Evolutionary conservation across 768 basidiomycete genomes (phyloP), one percentile per base, ranked within the genome.

Genomic region (Rhizopogon vesiculosus): DNA sequence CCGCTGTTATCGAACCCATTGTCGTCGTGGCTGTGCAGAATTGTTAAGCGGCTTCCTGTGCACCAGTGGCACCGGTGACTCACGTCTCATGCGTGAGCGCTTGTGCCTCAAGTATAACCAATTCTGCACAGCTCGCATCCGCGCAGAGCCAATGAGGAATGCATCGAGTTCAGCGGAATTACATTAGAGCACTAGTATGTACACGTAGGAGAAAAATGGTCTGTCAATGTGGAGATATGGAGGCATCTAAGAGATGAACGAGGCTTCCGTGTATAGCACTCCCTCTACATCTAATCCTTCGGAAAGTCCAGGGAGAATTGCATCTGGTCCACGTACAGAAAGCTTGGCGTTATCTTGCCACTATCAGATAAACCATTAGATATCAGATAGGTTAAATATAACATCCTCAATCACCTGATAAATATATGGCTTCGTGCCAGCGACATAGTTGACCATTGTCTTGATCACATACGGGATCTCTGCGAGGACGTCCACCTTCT

Each of bases 381-480:
- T 16, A 56, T 45, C 41, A 42, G 1, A 39, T 1, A 44, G 1
- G 52, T 42, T 49, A 41, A 25, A 40, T 35, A 53, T 29, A 46
- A 35, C 4, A 48, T 7, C 12, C 33, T 31, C 28, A 41, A 73
- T 84, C 52, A 89, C 93, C 82, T 95, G 92, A 71, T 96, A 97
- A 69, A 96, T 89, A 69, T 86, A 95, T 0, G 93, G 96, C 70
- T 95, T 94, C 19, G 91, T 93, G 41, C 92, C 90, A 40, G 94
- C 85, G 39, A 93, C 93, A 64, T 96, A 96, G 65, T 87, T 92
- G 61, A 99, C 86, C 58, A 93, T 87, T 70, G 93, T 84, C 76
- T 93, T 93, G 69, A 99, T 74, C 53, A 96, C 85, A 57, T 87
- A 86, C 10, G 97, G 97, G 60, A 97, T 91, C 75, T 99, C 95